Percentiles rank a stretch among this genome's conserved stretches.
Evolutionary conservation across 768 basidiomycete genomes (phyloP).

Genomic region (Amylocystis lapponica): DNA sequence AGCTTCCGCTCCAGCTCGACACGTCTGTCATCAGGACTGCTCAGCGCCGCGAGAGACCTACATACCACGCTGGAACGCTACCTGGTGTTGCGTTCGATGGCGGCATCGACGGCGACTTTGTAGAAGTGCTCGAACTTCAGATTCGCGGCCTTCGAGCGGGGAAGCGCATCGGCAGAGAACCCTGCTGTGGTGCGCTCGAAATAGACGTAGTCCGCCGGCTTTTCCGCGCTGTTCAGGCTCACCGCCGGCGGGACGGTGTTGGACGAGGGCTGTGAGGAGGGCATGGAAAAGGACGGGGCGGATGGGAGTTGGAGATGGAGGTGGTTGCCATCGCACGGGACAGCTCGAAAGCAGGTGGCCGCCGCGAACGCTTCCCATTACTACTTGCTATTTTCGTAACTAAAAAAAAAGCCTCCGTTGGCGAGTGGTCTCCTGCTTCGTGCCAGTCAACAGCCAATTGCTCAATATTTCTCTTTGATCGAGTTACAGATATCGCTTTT

Average conservation of each 20-base stretch:
- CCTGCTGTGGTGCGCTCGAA: slow-evolving; percentile 77
- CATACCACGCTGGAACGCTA: slow-evolving; percentile 37
- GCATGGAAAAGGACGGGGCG: slow-evolving; percentile 10
- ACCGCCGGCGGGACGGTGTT: no score
- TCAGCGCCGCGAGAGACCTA: neutral
- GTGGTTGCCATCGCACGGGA: slow-evolving; percentile 17
- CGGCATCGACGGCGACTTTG: slow-evolving; percentile 93
- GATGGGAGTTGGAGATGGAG: slow-evolving; percentile 5
- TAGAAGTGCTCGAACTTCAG: slow-evolving; percentile 96
- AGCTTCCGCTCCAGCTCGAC: slow-evolving; percentile 82
- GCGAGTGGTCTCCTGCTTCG: no score
- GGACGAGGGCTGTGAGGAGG: slow-evolving; percentile 21
- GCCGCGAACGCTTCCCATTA: no score
- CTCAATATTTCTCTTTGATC: no score
- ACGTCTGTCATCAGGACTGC: slow-evolving; percentile 52
- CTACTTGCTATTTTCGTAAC: no score
- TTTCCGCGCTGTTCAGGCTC: slow-evolving; percentile 19
- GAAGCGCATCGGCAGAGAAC: slow-evolving; percentile 76
- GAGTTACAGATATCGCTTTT: no score
- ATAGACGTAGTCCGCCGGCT: slow-evolving; percentile 80
- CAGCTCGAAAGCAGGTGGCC: no score
- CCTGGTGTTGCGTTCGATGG: slow-evolving; percentile 92
- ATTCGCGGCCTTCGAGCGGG: slow-evolving; percentile 86
- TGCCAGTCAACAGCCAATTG: no score
- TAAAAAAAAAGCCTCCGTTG: no score